Base-by-base conservation (phyloP, 2,329 filamentous ascomycete species). In the Trichophyton schoenleinii region DNA sequence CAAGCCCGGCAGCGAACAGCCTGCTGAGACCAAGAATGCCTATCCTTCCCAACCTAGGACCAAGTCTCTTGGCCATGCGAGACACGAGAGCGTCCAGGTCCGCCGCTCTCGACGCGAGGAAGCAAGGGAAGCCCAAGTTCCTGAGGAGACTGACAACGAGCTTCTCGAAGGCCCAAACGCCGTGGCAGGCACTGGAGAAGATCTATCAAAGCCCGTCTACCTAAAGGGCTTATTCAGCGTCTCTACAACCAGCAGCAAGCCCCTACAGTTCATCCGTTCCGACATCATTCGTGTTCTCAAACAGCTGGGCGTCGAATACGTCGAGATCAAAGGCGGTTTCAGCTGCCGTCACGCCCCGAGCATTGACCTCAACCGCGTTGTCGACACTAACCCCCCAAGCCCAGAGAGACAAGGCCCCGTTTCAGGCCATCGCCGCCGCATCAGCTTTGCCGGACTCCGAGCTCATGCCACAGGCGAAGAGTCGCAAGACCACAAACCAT, bases 181-280 rank as follows among this genome's bases (percentile, higher is more conserved):
- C 18, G 78, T 77, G n/a, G 77, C 77, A 44, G 76, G 78, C 1
- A 73, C 76, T 55, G 85, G 87, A 3, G 90, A 95, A 66, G 83
- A 92, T 63, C 86, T 92, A 60, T 75, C 75, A 13, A 96, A 96
- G 72, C 94, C 94, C 0, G 94, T 97, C 2, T 97, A 88, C 72
- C 82, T 99, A 62, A 99, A 97, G 74, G 94, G 94, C 3, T 80
- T 99, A 18, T 97, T 99, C 77, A 97, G 92, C 69, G 94, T 97
- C 60, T 95, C 90, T 3, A 99, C 94, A 0, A 99, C 94, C 5
- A 96, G 91, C 62, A 94, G 87, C 70, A 95, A 95, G 71, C 89
- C 92, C 0, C 83, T 97, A 9, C 79, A 85, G 0, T 85, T 90
- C 63, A 99, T 99, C 64, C 85, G 92, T 44, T 79, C 85, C 5